Percentiles rank a stretch among this genome's conserved stretches.
These are phyloP conservation scores for Metschnikowia chrysomelidarum DNA, from an alignment of 805 yeast genomes.

Conservation along the genomic window DNA sequence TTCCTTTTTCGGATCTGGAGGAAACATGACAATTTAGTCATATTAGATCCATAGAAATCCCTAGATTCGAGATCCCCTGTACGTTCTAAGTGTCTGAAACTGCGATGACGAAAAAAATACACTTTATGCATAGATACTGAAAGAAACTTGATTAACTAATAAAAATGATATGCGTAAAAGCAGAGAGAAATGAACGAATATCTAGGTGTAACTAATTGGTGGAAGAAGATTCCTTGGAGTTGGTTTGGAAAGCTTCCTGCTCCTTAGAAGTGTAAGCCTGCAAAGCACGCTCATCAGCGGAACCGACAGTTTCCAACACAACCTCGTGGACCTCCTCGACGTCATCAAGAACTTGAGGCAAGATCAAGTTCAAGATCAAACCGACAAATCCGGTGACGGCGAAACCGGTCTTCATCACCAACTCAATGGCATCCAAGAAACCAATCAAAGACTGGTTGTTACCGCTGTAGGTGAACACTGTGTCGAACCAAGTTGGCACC, in stretches of 20 bases:
- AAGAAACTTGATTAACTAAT: no score
- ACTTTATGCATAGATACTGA: no score
- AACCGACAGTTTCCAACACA: constrained; percentile 20
- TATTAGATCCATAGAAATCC: no score
- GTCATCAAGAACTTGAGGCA: constrained; percentile 19
- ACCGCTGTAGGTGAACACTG: constrained; percentile 18
- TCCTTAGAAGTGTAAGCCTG: constrained; percentile 17
- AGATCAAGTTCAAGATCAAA: constrained; percentile 18
- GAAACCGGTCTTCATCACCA: constrained; percentile 21
- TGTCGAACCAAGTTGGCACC: constrained; percentile 18
- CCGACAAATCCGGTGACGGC: constrained; percentile 20
- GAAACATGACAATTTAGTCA: no score
- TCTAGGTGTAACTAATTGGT: no score
- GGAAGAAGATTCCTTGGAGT: constrained; percentile 12
- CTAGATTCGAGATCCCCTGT: no score
- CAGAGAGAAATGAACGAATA: no score
- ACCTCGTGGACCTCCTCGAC: constrained; percentile 21
- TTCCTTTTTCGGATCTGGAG: no score
- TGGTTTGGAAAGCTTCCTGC: constrained; percentile 11
- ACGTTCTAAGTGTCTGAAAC: no score
- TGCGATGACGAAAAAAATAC: no score
- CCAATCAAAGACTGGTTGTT: constrained; percentile 17
- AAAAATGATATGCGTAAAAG: no score
- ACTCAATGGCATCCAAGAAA: constrained; percentile 17
- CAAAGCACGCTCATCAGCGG: constrained; percentile 19